Conservation (phyloP, 2,329 filamentous ascomycete genomes). For the Apiospora koreana region DNA sequence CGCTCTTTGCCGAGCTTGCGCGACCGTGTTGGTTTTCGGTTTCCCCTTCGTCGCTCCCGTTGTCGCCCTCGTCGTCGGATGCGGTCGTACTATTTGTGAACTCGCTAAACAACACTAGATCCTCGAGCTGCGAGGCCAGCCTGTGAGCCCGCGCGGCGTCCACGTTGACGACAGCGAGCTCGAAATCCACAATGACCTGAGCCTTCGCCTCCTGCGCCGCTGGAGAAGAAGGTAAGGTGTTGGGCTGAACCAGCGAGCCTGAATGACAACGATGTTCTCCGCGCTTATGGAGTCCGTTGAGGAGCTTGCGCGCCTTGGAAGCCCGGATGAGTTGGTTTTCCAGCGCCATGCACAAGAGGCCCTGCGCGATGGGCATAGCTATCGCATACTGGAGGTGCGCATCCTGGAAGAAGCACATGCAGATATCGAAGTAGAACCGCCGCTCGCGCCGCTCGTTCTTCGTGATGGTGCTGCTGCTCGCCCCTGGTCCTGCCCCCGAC, state of each 20-base stretch:
- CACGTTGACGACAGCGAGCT: background rate
- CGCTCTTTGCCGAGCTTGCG: no score
- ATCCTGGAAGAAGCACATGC: constrained; percentile 1
- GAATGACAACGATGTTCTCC: background rate
- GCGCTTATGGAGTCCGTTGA: background rate
- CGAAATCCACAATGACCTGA: background rate
- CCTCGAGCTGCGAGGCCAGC: background rate
- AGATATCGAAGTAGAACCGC: background rate
- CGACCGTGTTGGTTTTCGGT: no score
- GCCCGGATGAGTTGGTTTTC: background rate
- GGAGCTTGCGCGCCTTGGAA: background rate
- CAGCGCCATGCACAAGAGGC: background rate
- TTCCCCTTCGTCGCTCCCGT: no score
- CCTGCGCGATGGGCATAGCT: background rate
- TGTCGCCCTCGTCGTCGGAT: no score
- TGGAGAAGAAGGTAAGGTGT: no score
- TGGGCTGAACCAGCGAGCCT: no score
- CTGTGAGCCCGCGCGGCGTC: background rate
- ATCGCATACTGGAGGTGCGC: background rate
- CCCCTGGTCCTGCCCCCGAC: no score
- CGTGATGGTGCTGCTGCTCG: background rate
- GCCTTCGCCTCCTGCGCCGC: background rate
- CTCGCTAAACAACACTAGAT: background rate
- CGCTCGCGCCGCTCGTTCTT: background rate
- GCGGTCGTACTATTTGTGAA: background rate